A percentile compares a stretch with the other conserved stretches of the same genome.
Conservation (phyloP, 352 stramenopile genomes). For the Phytophthora constricta region DNA sequence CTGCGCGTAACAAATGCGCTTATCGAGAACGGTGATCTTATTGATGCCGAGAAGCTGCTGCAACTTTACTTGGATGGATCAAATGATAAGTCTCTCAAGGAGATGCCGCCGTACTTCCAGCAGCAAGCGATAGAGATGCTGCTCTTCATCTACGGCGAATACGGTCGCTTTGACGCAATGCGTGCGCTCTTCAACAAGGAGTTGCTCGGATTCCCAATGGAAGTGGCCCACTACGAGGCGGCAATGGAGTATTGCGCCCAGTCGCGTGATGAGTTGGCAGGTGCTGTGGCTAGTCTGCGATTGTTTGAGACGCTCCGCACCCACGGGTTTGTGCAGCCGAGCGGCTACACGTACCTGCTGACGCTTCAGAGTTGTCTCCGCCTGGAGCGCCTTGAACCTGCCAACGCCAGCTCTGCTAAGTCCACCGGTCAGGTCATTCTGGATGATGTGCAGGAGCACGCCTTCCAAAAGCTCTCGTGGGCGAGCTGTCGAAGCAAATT, state of each 20-base stretch:
- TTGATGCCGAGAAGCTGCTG: conserved; percentile 61
- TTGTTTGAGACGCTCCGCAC: conserved; percentile 79
- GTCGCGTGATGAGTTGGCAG: conserved; percentile 33
- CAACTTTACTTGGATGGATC: conserved; percentile 50
- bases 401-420: conserved; percentile 29
- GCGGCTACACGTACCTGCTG: conserved; percentile 74
- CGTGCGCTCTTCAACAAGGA: conserved; percentile 57
- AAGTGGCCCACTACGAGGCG: conserved; percentile 66
- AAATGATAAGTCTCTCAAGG: conserved; percentile 48
- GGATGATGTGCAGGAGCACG: conserved; percentile 58
- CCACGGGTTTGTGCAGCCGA: conserved; percentile 75
- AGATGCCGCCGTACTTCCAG: conserved; percentile 67
- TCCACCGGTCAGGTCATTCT: conserved; percentile 58
- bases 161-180: conserved; percentile 50
- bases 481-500: conserved; percentile 40
- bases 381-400: conserved; percentile 56
- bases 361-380: conserved; percentile 67
- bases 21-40: conserved; percentile 46
- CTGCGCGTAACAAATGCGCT: conserved; percentile 59
- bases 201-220: conserved; percentile 56
- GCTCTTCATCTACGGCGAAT: conserved; percentile 73
- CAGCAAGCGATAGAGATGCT: conserved; percentile 74
- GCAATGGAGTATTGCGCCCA: conserved; percentile 75
- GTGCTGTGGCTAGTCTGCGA: conserved; percentile 59
- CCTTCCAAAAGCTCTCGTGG: conserved; percentile 40